Evolutionary conservation across 2,329 filamentous ascomycete genomes (phyloP).

Genomic region (Pseudogymnoascus sp.): DNA sequence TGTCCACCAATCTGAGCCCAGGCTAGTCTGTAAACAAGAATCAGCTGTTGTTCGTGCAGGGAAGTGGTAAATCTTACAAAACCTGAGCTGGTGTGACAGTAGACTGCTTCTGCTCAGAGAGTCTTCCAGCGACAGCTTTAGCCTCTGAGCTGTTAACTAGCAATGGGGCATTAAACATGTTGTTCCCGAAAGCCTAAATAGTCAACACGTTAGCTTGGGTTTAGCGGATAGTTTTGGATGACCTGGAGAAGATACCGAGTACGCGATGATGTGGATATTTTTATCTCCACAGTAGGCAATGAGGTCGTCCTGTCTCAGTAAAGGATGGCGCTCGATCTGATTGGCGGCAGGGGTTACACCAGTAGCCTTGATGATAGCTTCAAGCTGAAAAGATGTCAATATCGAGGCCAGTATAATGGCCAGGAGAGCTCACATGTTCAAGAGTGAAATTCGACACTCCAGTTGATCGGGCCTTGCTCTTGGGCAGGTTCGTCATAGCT

Average conservation of each 20-base stretch:
- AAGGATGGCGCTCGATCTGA: conserved; percentile 62
- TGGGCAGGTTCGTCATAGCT: conserved; percentile 48
- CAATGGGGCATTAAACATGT: conserved; percentile 37
- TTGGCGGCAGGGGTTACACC: conserved; percentile 54
- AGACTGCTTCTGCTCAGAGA: conserved; percentile 36
- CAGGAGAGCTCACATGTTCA: conserved; percentile 30
- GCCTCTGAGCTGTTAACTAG: conserved; percentile 50
- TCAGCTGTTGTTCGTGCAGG: conserved; percentile 29
- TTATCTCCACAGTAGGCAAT: conserved; percentile 53
- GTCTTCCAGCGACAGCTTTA: conserved; percentile 45
- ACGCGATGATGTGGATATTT: conserved; percentile 58
- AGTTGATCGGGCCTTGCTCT: conserved; percentile 55
- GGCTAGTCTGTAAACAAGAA: conserved; percentile 39
- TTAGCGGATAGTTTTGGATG: conserved; percentile 39
- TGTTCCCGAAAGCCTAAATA: conserved; percentile 33
- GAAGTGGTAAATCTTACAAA: conserved; percentile 18
- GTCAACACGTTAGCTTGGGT: conserved; percentile 14
- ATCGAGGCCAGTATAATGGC: conserved; percentile 2
- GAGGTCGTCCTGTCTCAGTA: conserved; percentile 50
- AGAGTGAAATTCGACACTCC: conserved; percentile 68
- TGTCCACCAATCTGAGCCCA: conserved; percentile 53
- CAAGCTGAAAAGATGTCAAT: conserved; percentile 29
- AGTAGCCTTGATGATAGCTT: conserved; percentile 47
- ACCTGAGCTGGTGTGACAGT: conserved; percentile 36
- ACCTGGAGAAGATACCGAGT: conserved; percentile 51